Evolutionary conservation across 2,329 filamentous ascomycete genomes (phyloP), one percentile per base, ranked within the genome.

Genomic region (Pseudogymnoascus sp.): DNA sequence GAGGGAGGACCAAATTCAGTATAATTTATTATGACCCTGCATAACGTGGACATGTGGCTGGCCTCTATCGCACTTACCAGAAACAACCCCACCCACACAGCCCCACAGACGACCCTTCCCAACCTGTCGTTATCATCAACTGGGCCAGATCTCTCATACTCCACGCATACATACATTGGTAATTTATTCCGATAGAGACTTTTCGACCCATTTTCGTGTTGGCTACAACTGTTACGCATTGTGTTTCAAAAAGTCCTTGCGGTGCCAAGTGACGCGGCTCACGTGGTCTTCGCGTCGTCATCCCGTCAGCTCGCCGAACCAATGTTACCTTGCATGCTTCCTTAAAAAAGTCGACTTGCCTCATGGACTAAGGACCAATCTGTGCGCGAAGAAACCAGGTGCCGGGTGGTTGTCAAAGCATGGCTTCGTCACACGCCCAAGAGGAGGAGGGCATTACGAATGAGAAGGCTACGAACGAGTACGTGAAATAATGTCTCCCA

Each of bases 401-500:
- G 28, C 5, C 5, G 18, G 50, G 8, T 25, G 10, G 28, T 14
- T 35, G 28, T 33, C 12, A 10, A 56, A 56, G 28, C 16, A 56
- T 56, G 50, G n/a, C 50, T 35, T 56, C 50, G 1, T 56, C 50
- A 56, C 50, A 33, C 25, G 28, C n/a, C 28, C 28, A 35, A 11
- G 50, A 56, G n/a, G 50, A 56, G 28, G 50, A 56, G 10, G 50
- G 50, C 16, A 21, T 56, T 33, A 14, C 50, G 50, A 56, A 56
- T 33, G 50, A 56, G 28, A 56, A 56, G 16, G 50, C 50, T 56
- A 56, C 50, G 28, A 56, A 56, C 50, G 28, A 56, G 50, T 56
- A 35, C n/a, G 50, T 56, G 28, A 56, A 12, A 56, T 25, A 56
- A 56, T 50, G 8, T 23, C 28, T 56, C 16, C 50, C 50, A 33